phyloP scores from a whole-genome alignment of 1,139 yeast genomes.

The Sugiyamaella novakii region DNA sequence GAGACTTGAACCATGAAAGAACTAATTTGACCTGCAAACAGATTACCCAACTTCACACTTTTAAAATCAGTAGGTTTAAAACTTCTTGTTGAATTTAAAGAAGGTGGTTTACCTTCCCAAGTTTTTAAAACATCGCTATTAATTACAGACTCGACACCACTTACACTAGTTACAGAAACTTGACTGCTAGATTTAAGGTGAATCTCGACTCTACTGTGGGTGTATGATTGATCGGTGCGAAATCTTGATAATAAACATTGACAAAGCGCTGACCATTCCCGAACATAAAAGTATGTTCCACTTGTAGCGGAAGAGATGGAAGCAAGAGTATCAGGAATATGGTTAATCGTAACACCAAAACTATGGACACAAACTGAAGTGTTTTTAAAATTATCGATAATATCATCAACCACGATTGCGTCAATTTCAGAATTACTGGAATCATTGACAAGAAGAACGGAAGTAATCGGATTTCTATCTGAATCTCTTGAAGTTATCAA shows the following conservation, averaged over 20 bases:
- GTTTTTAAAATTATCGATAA: constrained; percentile 3
- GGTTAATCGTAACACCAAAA: constrained; percentile 25
- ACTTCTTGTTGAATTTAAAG: constrained; percentile 7
- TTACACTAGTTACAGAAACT: constrained; percentile 23
- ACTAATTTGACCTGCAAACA: constrained; percentile 29
- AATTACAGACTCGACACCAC: constrained; percentile 22
- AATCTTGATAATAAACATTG: constrained; percentile 22
- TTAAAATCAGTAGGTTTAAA: constrained; percentile 20
- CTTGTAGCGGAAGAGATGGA: constrained; percentile 17
- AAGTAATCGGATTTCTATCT: constrained; percentile 24
- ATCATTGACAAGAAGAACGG: constrained; percentile 24
- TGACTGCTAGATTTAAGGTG: constrained; percentile 24
- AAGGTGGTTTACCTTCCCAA: constrained; percentile 14
- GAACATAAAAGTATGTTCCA: constrained; percentile 26
- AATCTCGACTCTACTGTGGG: constrained; percentile 26
- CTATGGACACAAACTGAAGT: constrained; percentile 22
- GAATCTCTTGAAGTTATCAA: constrained; percentile 1
- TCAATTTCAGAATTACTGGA: constrained; percentile 9
- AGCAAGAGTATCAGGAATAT: constrained; percentile 24
- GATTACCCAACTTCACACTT: constrained; percentile 26
- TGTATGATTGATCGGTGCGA: constrained; percentile 21
- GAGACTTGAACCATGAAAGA: constrained; percentile 30
- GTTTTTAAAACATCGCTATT: constrained; percentile 20
- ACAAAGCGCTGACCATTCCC: constrained; percentile 24
- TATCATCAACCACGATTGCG: background rate